Evolutionary conservation across 139 green algal species (phyloP), one percentile per base, ranked within the genome.

Genomic region (Pseudopediastrum boryanum): DNA sequence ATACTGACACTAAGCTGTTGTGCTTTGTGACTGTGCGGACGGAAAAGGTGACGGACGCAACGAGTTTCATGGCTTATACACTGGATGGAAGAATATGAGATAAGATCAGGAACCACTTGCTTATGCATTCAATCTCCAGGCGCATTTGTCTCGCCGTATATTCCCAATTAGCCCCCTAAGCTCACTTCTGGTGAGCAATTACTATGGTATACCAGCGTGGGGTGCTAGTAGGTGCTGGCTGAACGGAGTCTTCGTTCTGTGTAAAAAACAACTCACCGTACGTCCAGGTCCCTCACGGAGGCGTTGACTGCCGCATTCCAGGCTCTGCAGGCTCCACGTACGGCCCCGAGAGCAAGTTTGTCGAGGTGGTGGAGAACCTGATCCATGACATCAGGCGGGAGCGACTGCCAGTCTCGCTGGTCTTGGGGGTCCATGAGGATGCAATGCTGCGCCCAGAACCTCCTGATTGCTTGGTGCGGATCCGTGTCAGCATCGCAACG

Each of bases 261-360:
- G n/a, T n/a, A n/a, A n/a, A n/a, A n/a, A n/a, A n/a, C n/a, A n/a
- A 33, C 71, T 70, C 27, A 78, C 71, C 56, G 5, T 0, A 78
- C 41, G 35, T 70, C 39, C 35, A 78, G 54, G 25, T 35, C 69
- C 39, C 39, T 59, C 16, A 78, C 39, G n/a, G 10, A 33, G 54
- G 41, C 33, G 38, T 70, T 69, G 23, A 78, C 71, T 31, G 41
- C 43, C 27, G n/a, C 25, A 21, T 70, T 66, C 71, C 71, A 78
- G 8, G 56, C 61, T 41, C 38, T 68, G 71, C 71, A 70, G 7
- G 39, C 56, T 16, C 56, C 25, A 9, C 71, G 39, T 27, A 78
- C 29, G 10, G 29, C 9, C n/a, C 54, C 71, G 25, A 78, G 50
- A 29, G 43, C 43, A 16, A 43, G 27, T 41, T 78, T 70, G 39